A percentile compares a stretch with the other conserved stretches of the same genome.
Conservation (phyloP, 2,329 filamentous ascomycete species). For the Thermothelomyces thermophilus region DNA sequence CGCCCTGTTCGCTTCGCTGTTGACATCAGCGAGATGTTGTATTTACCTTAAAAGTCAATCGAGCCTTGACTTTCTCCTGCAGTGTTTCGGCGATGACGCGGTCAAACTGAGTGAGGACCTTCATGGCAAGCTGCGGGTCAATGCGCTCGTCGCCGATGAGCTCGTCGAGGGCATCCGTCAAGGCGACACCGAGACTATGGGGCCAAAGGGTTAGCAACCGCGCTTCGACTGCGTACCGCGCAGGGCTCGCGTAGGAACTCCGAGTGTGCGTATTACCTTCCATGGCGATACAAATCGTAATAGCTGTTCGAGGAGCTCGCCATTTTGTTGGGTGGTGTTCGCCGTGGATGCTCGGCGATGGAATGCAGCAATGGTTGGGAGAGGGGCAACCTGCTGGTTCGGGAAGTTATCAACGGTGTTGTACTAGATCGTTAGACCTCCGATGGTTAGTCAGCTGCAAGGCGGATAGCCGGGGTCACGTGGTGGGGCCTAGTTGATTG, state of each 20-base stretch:
- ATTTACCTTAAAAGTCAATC: conserved; percentile 87
- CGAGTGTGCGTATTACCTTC: conserved; percentile 61
- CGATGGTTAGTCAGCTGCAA: not conserved
- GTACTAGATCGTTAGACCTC: not conserved
- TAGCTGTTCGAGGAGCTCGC: conserved; percentile 32
- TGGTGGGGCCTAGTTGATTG: not conserved
- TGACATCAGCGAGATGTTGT: conserved; percentile 1
- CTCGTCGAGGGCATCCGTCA: conserved; percentile 96
- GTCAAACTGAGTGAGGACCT: conserved; percentile 94
- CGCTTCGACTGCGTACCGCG: too few species aligned
- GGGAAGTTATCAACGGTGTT: not conserved
- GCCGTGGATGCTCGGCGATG: conserved; percentile 3
- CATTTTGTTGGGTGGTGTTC: conserved; percentile 21
- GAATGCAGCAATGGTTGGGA: conserved; percentile 8
- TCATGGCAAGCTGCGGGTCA: conserved; percentile 97
- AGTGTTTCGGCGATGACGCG: conserved; percentile 85
- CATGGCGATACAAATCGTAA: conserved; percentile 97
- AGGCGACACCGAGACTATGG: conserved; percentile 75
- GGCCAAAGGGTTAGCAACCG: conserved; percentile 16
- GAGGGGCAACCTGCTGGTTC: conserved; percentile 1
- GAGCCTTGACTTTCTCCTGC: conserved; percentile 84
- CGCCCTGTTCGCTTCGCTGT: not conserved
- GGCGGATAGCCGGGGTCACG: not conserved
- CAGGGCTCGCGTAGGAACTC: conserved; percentile 1
- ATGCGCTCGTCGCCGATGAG: conserved; percentile 92